Evolutionary conservation across 176 grass and related monocot species (phyloP).

Genomic region (Triticum timopheevii): DNA sequence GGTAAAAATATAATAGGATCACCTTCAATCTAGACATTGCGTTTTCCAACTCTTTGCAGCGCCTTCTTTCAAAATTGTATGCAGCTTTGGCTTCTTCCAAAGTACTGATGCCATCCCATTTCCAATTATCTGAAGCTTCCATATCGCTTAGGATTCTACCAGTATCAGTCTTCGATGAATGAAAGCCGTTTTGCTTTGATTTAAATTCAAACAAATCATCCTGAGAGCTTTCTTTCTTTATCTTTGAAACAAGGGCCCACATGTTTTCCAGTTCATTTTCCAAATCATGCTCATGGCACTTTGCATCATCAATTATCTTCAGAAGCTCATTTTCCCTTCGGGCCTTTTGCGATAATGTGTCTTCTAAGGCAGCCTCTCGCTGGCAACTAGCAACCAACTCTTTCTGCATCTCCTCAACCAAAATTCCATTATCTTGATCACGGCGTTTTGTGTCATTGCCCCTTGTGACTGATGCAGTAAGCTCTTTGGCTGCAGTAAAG

Average conservation of each 20-base stretch:
- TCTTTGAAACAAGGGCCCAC: slow-evolving; percentile 80
- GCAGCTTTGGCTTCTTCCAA: slow-evolving; percentile 73
- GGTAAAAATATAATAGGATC: background rate
- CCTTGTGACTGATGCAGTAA: slow-evolving; percentile 37
- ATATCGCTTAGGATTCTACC: slow-evolving; percentile 20
- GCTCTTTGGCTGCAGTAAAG: slow-evolving; percentile 55
- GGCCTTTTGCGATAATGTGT: slow-evolving; percentile 65
- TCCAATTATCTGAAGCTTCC: slow-evolving; percentile 46
- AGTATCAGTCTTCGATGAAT: slow-evolving; percentile 39
- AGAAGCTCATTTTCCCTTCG: slow-evolving; percentile 73
- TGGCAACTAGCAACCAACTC: slow-evolving; percentile 79
- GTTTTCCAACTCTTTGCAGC: slow-evolving; percentile 73
- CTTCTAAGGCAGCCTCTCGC: slow-evolving; percentile 80
- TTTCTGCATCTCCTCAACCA: slow-evolving; percentile 85
- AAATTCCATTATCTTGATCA: slow-evolving; percentile 59
- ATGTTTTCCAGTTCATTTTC: slow-evolving; percentile 88
- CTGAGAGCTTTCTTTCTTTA: slow-evolving; percentile 67
- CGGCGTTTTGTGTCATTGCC: slow-evolving; percentile 30
- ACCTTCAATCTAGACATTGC: slow-evolving; percentile 87
- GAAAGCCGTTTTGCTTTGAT: slow-evolving; percentile 61
- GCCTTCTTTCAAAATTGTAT: slow-evolving; percentile 63
- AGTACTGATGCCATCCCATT: slow-evolving; percentile 46
- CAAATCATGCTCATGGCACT: slow-evolving; percentile 68
- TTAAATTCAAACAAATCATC: slow-evolving; percentile 59
- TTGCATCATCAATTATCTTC: slow-evolving; percentile 72